These are phyloP conservation scores for Colletotrichum neosansevieriae DNA, from an alignment of 2,329 filamentous ascomycete genomes.

Conservation along the genomic window DNA sequence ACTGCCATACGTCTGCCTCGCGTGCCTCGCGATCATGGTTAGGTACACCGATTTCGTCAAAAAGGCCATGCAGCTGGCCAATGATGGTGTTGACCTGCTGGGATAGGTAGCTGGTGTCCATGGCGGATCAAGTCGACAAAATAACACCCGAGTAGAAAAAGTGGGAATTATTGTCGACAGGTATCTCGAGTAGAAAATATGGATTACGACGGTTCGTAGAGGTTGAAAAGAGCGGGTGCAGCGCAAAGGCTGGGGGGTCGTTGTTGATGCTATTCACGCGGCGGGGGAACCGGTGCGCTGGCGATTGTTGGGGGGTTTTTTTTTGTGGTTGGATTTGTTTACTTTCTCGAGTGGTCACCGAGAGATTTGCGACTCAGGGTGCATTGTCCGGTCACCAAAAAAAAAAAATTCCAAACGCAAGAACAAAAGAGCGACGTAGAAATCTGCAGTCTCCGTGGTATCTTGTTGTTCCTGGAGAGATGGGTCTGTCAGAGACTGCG, in stretches of 20 bases:
- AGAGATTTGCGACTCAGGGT: constrained; percentile 18
- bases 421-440: constrained; percentile 1
- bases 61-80: constrained; percentile 90
- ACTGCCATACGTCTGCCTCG: constrained; percentile 81
- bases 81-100: constrained; percentile 97
- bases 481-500: constrained; percentile 36
- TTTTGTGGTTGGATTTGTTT: constrained; percentile 21
- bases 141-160: not conserved
- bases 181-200: not conserved
- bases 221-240: constrained; percentile 26
- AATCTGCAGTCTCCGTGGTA: constrained; percentile 34
- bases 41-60: constrained; percentile 97
- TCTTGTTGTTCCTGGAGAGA: constrained; percentile 15
- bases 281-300: constrained; percentile 17
- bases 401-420: not conserved
- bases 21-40: constrained; percentile 90
- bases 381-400: constrained; percentile 26
- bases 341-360: constrained; percentile 36
- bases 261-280: constrained; percentile 38
- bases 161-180: not conserved
- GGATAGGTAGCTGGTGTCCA: constrained; percentile 93
- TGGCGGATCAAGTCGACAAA: constrained; percentile 51
- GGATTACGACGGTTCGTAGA: not conserved
- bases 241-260: constrained; percentile 32
- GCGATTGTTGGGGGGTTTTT: not conserved